Percentiles rank a stretch among this genome's conserved stretches.
Evolutionary conservation across 345 rosid genomes (phyloP).

Genomic region (Hypericum perforatum): DNA sequence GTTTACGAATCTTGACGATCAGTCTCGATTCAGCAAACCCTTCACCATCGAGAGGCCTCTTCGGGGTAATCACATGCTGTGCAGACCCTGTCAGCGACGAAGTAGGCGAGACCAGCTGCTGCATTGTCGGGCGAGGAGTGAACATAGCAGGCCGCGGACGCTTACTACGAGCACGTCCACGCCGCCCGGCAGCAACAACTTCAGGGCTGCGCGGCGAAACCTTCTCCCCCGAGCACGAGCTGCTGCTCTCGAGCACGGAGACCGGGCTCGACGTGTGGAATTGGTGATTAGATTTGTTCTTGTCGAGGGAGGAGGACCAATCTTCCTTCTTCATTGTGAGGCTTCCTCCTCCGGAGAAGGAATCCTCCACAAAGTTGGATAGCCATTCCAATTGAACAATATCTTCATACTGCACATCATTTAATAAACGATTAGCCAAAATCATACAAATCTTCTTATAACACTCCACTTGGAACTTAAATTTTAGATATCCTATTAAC

Average conservation of each 20-base stretch:
- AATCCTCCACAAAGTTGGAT: conserved; percentile 65
- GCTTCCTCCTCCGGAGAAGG: conserved; percentile 68
- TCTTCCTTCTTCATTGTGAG: conserved; percentile 47
- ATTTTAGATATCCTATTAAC: too few species aligned
- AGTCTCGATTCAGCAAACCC: conserved; percentile 49
- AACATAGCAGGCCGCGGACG: conserved; percentile 75
- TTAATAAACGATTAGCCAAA: too few species aligned
- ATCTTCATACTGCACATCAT: conserved; percentile 63
- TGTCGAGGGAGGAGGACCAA: conserved; percentile 23
- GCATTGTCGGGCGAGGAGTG: conserved; percentile 45
- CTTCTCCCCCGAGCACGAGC: conserved; percentile 59
- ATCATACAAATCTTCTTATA: too few species aligned
- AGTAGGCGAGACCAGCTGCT: conserved; percentile 36
- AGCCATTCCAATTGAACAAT: conserved; percentile 83
- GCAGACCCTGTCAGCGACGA: conserved; percentile 25
- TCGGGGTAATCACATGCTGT: conserved; percentile 14
- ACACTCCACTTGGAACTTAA: too few species aligned
- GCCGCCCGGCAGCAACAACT: conserved; percentile 29
- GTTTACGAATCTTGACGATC: conserved; percentile 59
- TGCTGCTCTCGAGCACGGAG: conserved; percentile 90
- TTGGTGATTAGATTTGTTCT: conserved; percentile 29
- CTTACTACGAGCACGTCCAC: conserved; percentile 87
- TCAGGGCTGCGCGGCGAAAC: conserved; percentile 31
- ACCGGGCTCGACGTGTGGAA: conserved; percentile 74
- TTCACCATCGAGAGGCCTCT: conserved; percentile 38